Evolutionary conservation across 2,329 filamentous ascomycete genomes (phyloP).

Genomic region (Arthrobotrys iridis): DNA sequence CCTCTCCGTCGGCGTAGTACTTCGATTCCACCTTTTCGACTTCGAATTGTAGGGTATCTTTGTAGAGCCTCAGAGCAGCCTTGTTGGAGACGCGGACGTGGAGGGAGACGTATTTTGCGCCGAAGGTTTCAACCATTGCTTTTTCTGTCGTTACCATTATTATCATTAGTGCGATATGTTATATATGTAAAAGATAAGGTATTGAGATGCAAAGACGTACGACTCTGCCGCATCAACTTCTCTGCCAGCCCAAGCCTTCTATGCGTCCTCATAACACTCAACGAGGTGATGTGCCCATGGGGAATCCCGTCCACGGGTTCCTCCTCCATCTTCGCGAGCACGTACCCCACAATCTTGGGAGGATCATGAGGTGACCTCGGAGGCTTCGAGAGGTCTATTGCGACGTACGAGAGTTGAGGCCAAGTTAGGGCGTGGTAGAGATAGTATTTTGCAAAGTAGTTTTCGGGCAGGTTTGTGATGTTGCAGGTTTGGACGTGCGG

Average conservation of each 20-base stretch:
- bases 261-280: conserved; percentile 93
- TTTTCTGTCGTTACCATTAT: conserved; percentile 53
- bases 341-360: conserved; percentile 97
- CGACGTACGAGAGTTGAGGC: conserved; percentile 96
- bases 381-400: conserved; percentile 86
- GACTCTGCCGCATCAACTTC: conserved; percentile 96
- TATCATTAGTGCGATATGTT: conserved; percentile 1
- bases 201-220: conserved; percentile 69
- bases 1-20: conserved; percentile 97
- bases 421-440: conserved; percentile 98
- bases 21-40: conserved; percentile 86
- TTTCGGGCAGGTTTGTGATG: conserved; percentile 98
- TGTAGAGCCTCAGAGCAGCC: conserved; percentile 90
- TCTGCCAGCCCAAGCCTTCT: conserved; percentile 89
- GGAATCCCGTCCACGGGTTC: conserved; percentile 89
- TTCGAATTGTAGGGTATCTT: conserved; percentile 87
- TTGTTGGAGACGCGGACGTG: conserved; percentile 95
- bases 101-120: conserved; percentile 89
- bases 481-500: conserved; percentile 97
- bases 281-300: conserved; percentile 95
- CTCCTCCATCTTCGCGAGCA: conserved; percentile 99
- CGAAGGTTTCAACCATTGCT: conserved; percentile 95
- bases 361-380: conserved; percentile 79
- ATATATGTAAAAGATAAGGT: conserved; percentile 3
- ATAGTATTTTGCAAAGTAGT: conserved; percentile 99